These are phyloP conservation scores for Seiridium unicorne DNA, from an alignment of 2,329 filamentous ascomycete genomes.

Conservation along the genomic window DNA sequence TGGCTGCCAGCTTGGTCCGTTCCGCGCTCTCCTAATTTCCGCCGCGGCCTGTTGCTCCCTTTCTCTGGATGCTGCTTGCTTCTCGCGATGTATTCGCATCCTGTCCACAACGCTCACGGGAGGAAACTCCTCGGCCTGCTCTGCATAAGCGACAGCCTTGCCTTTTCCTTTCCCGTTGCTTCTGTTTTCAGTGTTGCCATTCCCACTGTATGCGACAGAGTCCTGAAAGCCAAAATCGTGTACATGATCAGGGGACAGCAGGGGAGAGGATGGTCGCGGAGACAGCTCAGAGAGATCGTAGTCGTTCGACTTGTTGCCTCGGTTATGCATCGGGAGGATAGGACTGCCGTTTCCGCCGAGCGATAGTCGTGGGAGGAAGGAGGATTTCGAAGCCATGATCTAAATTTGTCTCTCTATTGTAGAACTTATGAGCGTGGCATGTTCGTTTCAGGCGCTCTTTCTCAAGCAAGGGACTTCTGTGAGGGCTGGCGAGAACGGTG, in stretches of 20 bases:
- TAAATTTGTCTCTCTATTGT: too few relatives aligned
- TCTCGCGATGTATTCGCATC: conserved; percentile 10
- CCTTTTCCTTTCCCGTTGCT: conserved; percentile 16
- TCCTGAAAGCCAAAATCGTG: conserved; percentile 7
- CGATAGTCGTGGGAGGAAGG: conserved; percentile 24
- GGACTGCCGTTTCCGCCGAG: conserved; percentile 16
- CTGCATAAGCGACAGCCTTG: conserved; percentile 19
- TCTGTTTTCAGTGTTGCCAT: neutral
- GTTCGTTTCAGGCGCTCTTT: neutral
- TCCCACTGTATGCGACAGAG: neutral
- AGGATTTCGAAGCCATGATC: conserved; percentile 20
- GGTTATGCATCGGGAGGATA: conserved; percentile 16
- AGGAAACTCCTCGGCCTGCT: conserved; percentile 11
- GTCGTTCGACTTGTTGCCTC: conserved; percentile 17
- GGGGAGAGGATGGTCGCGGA: conserved; percentile 24
- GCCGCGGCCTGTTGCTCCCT: neutral
- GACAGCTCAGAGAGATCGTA: conserved; percentile 28
- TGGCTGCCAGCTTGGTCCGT: conserved; percentile 18
- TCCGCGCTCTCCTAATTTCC: conserved; percentile 5
- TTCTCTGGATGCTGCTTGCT: neutral
- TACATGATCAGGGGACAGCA: conserved; percentile 18
- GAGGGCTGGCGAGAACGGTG: too few relatives aligned
- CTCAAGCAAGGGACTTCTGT: too few relatives aligned
- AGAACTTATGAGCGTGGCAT: neutral
- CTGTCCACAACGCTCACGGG: conserved; percentile 11